phyloP scores from a whole-genome alignment of 495 filamentous ascomycete genomes.

The Lasiosphaeriaceae sp. region DNA sequence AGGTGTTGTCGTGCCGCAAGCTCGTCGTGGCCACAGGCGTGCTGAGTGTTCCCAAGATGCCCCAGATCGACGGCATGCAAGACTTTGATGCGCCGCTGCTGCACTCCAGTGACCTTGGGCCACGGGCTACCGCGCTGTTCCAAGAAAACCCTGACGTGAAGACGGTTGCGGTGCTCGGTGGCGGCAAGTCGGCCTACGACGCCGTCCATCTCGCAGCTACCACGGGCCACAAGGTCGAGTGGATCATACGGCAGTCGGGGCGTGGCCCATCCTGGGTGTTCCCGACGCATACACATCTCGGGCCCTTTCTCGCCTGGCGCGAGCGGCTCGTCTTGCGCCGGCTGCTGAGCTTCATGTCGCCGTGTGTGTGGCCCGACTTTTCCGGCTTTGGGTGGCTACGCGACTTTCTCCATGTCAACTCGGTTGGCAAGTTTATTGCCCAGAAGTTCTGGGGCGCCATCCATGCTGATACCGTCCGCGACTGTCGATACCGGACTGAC shows the following conservation, averaged over 20 bases:
- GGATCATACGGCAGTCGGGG: conserved; percentile 69
- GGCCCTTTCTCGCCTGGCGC: conserved; percentile 23
- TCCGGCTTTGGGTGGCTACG: conserved; percentile 22
- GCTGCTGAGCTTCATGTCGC: conserved; percentile 42
- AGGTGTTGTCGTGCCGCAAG: conserved; percentile 36
- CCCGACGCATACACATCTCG: conserved; percentile 25
- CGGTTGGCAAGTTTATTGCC: conserved; percentile 56
- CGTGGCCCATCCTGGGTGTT: conserved; percentile 67
- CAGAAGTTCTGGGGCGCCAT: conserved; percentile 59
- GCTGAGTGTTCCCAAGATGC: conserved; percentile 56
- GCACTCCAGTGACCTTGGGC: conserved; percentile 56
- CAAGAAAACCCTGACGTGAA: conserved; percentile 17
- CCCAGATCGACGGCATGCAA: conserved; percentile 41
- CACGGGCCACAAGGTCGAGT: conserved; percentile 59
- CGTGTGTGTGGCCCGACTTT: conserved; percentile 17
- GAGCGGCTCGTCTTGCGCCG: conserved; percentile 43
- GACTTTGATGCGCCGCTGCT: conserved; percentile 55
- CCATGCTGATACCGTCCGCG: conserved; percentile 46
- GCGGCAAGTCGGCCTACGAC: conserved; percentile 72
- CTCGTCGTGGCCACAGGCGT: conserved; percentile 69
- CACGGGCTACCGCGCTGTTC: conserved; percentile 9
- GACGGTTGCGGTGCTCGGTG: conserved; percentile 57
- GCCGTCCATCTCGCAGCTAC: conserved; percentile 61
- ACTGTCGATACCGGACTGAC: conserved; percentile 51
- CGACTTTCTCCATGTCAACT: conserved; percentile 47